Evolutionary conservation across 176 grass and related monocot species (phyloP), one percentile per base, ranked within the genome.

Genomic region (Carex cristatella): DNA sequence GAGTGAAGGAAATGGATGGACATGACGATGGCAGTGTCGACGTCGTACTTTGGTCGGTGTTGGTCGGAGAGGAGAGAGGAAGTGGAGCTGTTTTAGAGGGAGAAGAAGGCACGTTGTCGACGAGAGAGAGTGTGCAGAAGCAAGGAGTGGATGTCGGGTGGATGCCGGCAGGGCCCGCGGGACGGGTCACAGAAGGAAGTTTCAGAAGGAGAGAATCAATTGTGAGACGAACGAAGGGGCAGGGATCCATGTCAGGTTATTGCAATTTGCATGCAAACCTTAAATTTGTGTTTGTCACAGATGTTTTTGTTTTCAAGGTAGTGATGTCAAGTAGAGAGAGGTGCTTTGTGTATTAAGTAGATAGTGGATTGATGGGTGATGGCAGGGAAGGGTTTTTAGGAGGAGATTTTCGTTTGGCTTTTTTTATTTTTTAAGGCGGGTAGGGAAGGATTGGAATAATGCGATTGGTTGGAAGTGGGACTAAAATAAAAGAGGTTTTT

Each of bases 131-230:
- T 49, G 91, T 88, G 88, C 90, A 95, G 93, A 99, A 99, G 85
- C 96, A 95, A 16, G 96, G 93, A 2, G 88, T 89, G 11, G 83
- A 51, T 51, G 93, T 88, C 0, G 96, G 93, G 85, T 98, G 91
- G 53, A 98, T 89, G 33, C 93, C 93, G 8, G 88, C 84, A 63
- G 76, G 79, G 67, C 86, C 87, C 65, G 51, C 87, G 4, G 85
- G 81, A 84, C 85, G 88, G 44, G 91, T 81, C 84, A 92, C 80
- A 16, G 90, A 38, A 10, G 96, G 96, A 1, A 98, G 84, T 83
- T 95, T 98, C 33, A 98, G 81, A 7, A 89, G 90, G 70, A 98
- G 89, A 56, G 92, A 89, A 55, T 95, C 96, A 49, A 98, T 88
- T 35, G 88, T 94, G 40, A 98, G 89, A 46, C 87, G 91, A 62